phyloP scores from a whole-genome alignment of 1,284 basidiomycete species.

The Sanghuangporus weigelae region DNA sequence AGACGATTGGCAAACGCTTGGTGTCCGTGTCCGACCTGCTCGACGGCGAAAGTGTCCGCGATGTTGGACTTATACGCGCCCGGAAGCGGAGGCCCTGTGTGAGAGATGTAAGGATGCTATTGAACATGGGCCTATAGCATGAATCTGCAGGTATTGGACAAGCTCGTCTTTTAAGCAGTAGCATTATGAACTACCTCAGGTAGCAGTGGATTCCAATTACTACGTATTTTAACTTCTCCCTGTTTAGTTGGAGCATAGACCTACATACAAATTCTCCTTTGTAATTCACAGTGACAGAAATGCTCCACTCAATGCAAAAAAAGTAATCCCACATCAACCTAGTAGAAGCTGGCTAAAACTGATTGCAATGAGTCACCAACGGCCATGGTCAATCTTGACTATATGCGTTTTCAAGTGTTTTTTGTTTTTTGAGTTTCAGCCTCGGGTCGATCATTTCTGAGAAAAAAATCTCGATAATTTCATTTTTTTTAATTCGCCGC shows the following conservation, averaged over 20 bases:
- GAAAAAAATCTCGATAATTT: neutral
- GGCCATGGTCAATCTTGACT: neutral
- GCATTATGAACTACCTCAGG: neutral
- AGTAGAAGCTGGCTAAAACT: neutral
- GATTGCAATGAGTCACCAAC: neutral
- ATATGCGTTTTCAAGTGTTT: neutral
- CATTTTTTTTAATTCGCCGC: neutral
- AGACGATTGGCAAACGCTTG: conserved; percentile 33
- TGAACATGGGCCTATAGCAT: neutral
- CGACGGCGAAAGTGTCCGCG: conserved; percentile 62
- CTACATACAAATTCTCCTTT: no score
- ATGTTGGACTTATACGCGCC: conserved; percentile 70
- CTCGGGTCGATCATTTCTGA: neutral
- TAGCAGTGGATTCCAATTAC: no score
- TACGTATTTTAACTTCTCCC: no score
- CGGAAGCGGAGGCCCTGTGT: conserved; percentile 48
- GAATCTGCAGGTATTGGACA: neutral
- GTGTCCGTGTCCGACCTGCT: conserved; percentile 51
- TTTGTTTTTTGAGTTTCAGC: neutral
- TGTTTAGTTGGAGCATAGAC: no score
- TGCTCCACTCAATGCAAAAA: neutral
- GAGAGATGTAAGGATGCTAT: conserved; percentile 39
- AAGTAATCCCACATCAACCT: neutral
- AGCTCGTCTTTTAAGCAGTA: neutral
- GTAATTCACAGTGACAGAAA: no score